Evolutionary conservation across 371 early-diverging fungal genomes (phyloP).

Genomic region (Lichtheimia ramosa): DNA sequence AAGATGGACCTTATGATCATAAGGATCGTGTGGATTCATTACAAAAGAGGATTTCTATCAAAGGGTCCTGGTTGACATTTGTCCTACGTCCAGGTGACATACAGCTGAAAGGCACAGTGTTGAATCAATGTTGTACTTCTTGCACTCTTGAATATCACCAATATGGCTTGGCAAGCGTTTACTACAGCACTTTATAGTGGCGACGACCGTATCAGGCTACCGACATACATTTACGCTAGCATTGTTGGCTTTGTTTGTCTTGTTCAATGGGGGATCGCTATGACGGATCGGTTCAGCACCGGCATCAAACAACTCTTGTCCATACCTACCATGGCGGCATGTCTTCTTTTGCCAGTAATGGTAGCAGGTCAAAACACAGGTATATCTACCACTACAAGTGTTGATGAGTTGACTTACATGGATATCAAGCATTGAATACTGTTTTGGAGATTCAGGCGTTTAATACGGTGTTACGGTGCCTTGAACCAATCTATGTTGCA

Average conservation of each 20-base stretch:
- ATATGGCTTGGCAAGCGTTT: not conserved
- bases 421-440: slow-evolving; percentile 20
- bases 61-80: no score
- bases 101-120: no score
- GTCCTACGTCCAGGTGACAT: no score
- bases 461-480: slow-evolving; percentile 23
- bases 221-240: not conserved
- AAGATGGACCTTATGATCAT: no score
- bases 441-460: slow-evolving; percentile 16
- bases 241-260: slow-evolving; percentile 8
- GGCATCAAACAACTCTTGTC: slow-evolving; percentile 26
- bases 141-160: no score
- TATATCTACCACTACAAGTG: not conserved
- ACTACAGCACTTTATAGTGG: slow-evolving; percentile 1
- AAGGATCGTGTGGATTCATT: no score
- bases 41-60: no score
- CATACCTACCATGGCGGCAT: slow-evolving; percentile 21
- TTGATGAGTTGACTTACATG: not conserved
- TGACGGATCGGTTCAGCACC: not conserved
- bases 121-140: no score
- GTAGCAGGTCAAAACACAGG: slow-evolving; percentile 15
- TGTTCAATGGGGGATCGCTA: slow-evolving; percentile 4
- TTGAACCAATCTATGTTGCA: slow-evolving; percentile 26
- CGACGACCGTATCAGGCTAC: not conserved
- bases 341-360: slow-evolving; percentile 25